Conservation (phyloP, 106 monocot species). For the Acorus gramineus region DNA sequence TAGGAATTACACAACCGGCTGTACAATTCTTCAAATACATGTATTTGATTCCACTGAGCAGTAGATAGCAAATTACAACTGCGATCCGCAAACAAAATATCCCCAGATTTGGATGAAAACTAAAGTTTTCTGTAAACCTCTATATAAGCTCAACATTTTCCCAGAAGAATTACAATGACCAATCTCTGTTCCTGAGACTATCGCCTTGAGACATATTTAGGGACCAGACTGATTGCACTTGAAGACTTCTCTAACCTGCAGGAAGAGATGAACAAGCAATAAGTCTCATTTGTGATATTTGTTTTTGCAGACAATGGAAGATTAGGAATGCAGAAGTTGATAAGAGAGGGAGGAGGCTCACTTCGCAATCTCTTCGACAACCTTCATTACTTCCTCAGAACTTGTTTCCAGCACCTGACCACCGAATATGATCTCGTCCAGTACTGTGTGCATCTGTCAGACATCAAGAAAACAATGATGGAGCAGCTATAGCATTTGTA, state of each 20-base stretch:
- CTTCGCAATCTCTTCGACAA: slow-evolving; percentile 82
- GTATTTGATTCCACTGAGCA: no score
- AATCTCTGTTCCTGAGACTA: no score
- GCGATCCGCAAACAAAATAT: no score
- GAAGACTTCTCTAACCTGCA: slow-evolving; percentile 63
- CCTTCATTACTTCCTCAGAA: slow-evolving; percentile 68
- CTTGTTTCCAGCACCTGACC: slow-evolving; percentile 93
- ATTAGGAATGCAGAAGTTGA: background rate
- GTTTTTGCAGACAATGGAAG: background rate
- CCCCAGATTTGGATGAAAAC: no score
- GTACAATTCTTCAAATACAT: no score
- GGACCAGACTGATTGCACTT: slow-evolving; percentile 35
- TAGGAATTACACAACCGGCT: no score
- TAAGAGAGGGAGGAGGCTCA: slow-evolving; percentile 8
- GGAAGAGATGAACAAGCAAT: background rate
- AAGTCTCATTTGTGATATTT: background rate
- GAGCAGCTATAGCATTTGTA: no score
- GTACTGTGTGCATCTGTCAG: slow-evolving; percentile 73
- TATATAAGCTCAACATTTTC: no score
- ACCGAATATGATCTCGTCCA: slow-evolving; percentile 83
- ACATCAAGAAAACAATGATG: background rate
- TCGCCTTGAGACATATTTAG: slow-evolving; percentile 40
- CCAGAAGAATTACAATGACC: no score
- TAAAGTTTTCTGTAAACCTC: no score
- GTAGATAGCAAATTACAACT: no score